Evolutionary conservation across 495 filamentous ascomycete genomes (phyloP), one percentile per base, ranked within the genome.

Genomic region (Penicillium paradoxum): DNA sequence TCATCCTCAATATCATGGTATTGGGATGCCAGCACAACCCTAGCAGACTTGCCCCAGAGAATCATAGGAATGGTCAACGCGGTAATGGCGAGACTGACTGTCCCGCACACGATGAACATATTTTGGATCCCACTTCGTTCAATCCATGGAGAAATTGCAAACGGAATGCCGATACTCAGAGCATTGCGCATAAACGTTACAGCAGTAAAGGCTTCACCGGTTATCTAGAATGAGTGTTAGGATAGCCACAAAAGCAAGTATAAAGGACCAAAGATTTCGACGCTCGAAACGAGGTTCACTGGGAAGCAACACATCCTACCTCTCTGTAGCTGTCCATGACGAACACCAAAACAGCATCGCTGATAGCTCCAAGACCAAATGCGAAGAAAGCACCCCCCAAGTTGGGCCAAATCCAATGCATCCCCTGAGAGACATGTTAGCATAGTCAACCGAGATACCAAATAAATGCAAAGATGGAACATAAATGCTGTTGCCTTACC

Each of bases 281-380:
- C 13, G 22, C 4, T 41, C 1, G 19, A 7, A 24, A n/a, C 6
- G 5, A 41, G 21, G 32, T 5, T 9, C 24, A 27, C 7, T 10
- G 13, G 2, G 21, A 10, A 22, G 1, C 7, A 9, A 44, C 18
- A 27, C 13, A n/a, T 4, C 64, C 32, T 58, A 72, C 67, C 24
- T 66, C 65, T 19, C 53, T 53, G 36, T 71, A 70, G 43, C 66
- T 70, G 39, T 73, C 70, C 42, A 70, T 70, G 3, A 73, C 64
- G 9, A 70, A 38, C 9, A 68, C 69, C 49, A 73, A 52, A n/a
- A 56, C 47, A 2, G 63, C 68, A 34, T 70, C 66, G 37, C 61
- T 58, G 33, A 73, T 65, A 55, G 59, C 63, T 6, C 68, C 70
- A 0, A 71, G 57, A 5, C 68, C 70, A 38, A 71, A 70, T 1